Conservation (phyloP, 139 green algal genomes). For the Haematococcus sp. region DNA sequence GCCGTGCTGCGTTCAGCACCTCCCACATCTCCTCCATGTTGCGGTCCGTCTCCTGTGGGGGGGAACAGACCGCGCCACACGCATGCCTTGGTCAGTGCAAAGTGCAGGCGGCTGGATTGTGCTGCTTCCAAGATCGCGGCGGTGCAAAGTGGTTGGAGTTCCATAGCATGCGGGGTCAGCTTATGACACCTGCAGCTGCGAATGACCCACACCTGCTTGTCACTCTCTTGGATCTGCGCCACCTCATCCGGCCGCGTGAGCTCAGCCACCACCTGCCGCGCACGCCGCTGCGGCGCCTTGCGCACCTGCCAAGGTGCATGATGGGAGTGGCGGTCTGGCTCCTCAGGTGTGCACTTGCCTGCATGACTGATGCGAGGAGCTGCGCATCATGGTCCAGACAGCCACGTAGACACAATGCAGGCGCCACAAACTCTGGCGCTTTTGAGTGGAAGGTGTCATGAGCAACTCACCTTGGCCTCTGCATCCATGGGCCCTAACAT, state of each 20-base stretch:
- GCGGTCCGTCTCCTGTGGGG: conserved; percentile 66
- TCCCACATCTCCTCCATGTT: conserved; percentile 79
- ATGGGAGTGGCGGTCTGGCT: no score
- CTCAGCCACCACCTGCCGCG: conserved; percentile 34
- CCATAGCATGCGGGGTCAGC: neutral
- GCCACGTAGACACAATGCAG: no score
- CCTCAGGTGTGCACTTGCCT: no score
- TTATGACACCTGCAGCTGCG: neutral
- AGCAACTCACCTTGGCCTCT: conserved; percentile 45
- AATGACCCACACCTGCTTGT: conserved; percentile 20
- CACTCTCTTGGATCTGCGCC: conserved; percentile 13
- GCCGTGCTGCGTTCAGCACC: conserved; percentile 26
- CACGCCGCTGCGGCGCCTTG: conserved; percentile 11
- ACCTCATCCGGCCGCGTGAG: conserved; percentile 45
- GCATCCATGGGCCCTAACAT: conserved; percentile 51
- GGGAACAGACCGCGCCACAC: neutral
- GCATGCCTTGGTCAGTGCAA: neutral
- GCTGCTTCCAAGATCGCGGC: neutral
- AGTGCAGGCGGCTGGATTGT: neutral
- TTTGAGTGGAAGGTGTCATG: no score
- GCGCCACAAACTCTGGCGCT: no score
- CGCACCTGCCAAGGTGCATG: conserved; percentile 22
- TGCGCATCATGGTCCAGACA: no score
- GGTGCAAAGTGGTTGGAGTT: neutral
- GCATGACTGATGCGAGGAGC: no score